Conservation (phyloP, 2,329 filamentous ascomycete genomes). For the Beauveria brongniartii region DNA sequence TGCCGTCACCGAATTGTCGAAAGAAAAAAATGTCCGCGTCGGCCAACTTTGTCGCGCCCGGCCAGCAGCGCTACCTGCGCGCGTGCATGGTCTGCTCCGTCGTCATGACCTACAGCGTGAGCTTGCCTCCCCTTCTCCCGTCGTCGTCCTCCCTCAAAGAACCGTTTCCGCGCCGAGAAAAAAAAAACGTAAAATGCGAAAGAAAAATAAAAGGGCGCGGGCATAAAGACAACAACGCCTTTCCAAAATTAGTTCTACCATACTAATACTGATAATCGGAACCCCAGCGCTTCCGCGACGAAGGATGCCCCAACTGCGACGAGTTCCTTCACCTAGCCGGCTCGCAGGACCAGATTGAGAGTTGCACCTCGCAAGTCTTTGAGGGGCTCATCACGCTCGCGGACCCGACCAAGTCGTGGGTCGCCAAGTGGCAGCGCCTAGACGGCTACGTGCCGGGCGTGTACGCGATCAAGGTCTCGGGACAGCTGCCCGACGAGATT, state of each 20-base stretch:
- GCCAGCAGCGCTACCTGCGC: conserved; percentile 77
- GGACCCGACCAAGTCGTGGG: conserved; percentile 81
- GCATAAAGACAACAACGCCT: too few species aligned
- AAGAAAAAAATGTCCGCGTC: conserved; percentile 27
- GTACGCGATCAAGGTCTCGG: conserved; percentile 92
- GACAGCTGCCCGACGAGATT: conserved; percentile 63
- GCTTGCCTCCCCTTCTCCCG: conserved; percentile 20
- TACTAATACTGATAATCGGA: too few species aligned
- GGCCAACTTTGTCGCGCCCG: conserved; percentile 60
- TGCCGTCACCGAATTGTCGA: not conserved
- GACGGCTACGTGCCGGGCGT: conserved; percentile 82
- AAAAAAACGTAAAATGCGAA: not conserved
- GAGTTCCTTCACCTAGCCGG: conserved; percentile 77
- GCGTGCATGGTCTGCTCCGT: conserved; percentile 99
- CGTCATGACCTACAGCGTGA: conserved; percentile 71
- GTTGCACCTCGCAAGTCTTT: conserved; percentile 93
- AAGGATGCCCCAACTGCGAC: conserved; percentile 96
- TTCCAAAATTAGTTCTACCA: too few species aligned
- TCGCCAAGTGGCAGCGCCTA: conserved; percentile 91
- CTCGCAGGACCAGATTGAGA: conserved; percentile 72
- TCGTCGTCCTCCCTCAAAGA: not conserved
- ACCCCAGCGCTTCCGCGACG: conserved; percentile 67
- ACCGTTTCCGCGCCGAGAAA: not conserved
- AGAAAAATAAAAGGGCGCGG: not conserved
- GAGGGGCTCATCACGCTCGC: conserved; percentile 83